Conservation (phyloP, 352 stramenopile species). For the Phytophthora hibernalis region DNA sequence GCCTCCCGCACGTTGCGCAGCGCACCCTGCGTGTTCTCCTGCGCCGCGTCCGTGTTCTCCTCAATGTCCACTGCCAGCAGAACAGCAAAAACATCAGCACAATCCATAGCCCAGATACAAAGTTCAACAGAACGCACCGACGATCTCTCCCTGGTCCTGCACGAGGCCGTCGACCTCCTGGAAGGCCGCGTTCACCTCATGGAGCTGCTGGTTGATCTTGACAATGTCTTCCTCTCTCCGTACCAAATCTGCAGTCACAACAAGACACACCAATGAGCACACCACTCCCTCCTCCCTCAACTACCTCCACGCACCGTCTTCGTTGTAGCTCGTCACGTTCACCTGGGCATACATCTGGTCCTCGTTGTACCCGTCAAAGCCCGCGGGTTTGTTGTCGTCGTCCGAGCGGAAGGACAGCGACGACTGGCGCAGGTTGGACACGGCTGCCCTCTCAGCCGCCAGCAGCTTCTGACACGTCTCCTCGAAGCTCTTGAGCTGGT, state of each 20-base stretch:
- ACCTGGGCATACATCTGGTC: constrained; percentile 74
- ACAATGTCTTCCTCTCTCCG: constrained; percentile 75
- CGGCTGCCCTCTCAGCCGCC: constrained; percentile 48
- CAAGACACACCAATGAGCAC: constrained; percentile 16
- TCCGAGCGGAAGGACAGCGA: constrained; percentile 59
- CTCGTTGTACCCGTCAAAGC: constrained; percentile 68
- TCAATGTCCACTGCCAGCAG: constrained; percentile 77
- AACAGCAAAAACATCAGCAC: too few relatives aligned
- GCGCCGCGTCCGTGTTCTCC: constrained; percentile 56
- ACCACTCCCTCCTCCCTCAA: neutral
- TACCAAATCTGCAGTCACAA: constrained; percentile 48
- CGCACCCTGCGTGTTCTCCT: constrained; percentile 55
- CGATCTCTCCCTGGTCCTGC: constrained; percentile 70
- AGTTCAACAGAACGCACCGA: too few relatives aligned
- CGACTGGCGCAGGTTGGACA: constrained; percentile 59
- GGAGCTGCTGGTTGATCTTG: constrained; percentile 77
- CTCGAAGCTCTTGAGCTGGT: constrained; percentile 66
- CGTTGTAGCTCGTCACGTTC: constrained; percentile 68
- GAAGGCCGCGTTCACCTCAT: constrained; percentile 72
- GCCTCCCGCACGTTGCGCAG: constrained; percentile 66
- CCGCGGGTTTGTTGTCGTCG: constrained; percentile 40
- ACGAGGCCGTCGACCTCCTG: constrained; percentile 71
- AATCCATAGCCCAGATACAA: too few relatives aligned
- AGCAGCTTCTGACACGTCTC: constrained; percentile 62
- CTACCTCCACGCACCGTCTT: constrained; percentile 53